These are phyloP conservation scores for Termitomyces sp. DNA, from an alignment of 768 basidiomycete species.

Conservation along the genomic window DNA sequence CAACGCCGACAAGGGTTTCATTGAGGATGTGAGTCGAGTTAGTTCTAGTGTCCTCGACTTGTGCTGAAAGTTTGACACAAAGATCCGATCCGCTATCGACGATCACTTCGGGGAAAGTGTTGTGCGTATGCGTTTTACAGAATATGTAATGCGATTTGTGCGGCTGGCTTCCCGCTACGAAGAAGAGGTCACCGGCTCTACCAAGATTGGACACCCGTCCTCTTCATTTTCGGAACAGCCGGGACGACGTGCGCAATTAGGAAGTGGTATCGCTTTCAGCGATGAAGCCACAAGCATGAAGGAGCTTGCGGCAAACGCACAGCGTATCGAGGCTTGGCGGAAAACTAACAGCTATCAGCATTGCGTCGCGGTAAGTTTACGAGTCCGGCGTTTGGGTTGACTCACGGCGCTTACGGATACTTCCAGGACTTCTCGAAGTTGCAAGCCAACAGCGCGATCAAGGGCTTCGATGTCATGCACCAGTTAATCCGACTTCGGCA, in stretches of 20 bases:
- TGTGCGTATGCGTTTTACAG: slow-evolving; percentile 86
- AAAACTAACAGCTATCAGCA: slow-evolving; percentile 79
- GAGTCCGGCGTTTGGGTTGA: neutral
- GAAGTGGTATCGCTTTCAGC: slow-evolving; percentile 77
- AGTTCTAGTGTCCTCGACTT: neutral
- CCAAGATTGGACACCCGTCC: slow-evolving; percentile 73
- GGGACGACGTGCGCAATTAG: slow-evolving; percentile 52
- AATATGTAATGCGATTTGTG: slow-evolving; percentile 86
- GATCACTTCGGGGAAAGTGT: slow-evolving; percentile 89
- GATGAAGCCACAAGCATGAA: slow-evolving; percentile 66
- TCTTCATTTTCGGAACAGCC: slow-evolving; percentile 47
- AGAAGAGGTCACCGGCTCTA: slow-evolving; percentile 75
- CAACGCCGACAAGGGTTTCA: slow-evolving; percentile 79
- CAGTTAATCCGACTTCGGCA: slow-evolving; percentile 82
- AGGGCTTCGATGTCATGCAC: slow-evolving; percentile 81
- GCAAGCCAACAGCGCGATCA: slow-evolving; percentile 57
- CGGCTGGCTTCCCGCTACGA: slow-evolving; percentile 90
- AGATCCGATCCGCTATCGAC: slow-evolving; percentile 87
- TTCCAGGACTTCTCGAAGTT: slow-evolving; percentile 66
- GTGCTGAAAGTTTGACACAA: slow-evolving; percentile 5
- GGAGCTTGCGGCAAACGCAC: slow-evolving; percentile 75
- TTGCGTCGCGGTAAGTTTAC: slow-evolving; percentile 53
- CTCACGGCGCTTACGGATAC: slow-evolving; percentile 1
- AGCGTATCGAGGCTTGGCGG: slow-evolving; percentile 93
- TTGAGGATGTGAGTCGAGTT: slow-evolving; percentile 79